Base-by-base conservation (phyloP, 148 eudicot genomes). In the Arctostaphylos glauca region DNA sequence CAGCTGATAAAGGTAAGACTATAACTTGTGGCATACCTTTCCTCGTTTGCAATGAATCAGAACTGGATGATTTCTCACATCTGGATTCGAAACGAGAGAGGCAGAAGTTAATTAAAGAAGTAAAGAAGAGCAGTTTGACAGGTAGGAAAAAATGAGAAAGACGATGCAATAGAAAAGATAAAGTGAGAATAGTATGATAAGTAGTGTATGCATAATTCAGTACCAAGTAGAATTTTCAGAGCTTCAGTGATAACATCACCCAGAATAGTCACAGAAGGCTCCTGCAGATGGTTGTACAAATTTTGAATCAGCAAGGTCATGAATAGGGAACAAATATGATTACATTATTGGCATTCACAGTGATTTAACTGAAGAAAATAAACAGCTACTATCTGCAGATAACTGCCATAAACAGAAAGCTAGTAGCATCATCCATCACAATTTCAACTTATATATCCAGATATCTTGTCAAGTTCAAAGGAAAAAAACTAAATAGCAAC, bases 161-260 rank as follows among this genome's bases (percentile, higher is more conserved):
- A 44, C 9, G 23, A 43, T 41, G 21, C 38, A 46, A 14, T 38
- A 15, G 44, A 43, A 70, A 70, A 6, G 47, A 16, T 38, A 13
- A 70, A 70, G n/a, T 14, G 46, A 70, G 47, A 70, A 70, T 38
- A 70, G 74, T 7, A 18, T 72, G 21, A 72, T 72, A 41, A 12
- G 75, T 16, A 43, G 23, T 15, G 21, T 46, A 9, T 18, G 47
- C 50, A 72, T 15, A 58, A 66, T 67, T 77, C 81, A 66, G 74
- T 92, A 93, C 97, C 95, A 71, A 92, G 89, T 77, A 93, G 83
- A 53, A 93, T 82, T 88, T 88, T 83, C 78, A 93, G 86, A 78
- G 97, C 97, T 83, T 88, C 82, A 18, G 90, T 92, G 84, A 93
- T 89, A 73, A 88, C 81, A 46, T 89, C 88, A 77, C 83, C 87